Conservation (phyloP, 1,284 basidiomycete species). For the Cystobasidium slooffiae region DNA sequence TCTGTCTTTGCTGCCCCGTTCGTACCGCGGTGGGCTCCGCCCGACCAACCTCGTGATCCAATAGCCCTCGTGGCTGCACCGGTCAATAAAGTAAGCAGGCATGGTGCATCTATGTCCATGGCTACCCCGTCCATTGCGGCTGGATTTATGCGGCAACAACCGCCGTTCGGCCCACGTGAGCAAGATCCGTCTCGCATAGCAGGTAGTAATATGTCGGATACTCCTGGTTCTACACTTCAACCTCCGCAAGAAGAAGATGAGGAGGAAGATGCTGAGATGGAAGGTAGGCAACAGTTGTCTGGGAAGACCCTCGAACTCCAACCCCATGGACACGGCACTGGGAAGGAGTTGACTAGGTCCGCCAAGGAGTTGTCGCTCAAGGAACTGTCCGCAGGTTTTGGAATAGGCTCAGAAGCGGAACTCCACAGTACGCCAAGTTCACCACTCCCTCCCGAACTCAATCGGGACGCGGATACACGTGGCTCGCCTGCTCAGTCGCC, state of each 20-base stretch:
- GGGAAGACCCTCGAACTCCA: neutral
- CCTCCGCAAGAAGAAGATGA: constrained; percentile 11
- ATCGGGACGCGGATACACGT: neutral
- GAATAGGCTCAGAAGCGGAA: constrained; percentile 18
- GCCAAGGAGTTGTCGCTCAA: neutral
- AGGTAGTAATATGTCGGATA: neutral
- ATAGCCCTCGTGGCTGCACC: no score
- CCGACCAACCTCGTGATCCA: neutral
- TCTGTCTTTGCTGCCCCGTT: constrained; percentile 14
- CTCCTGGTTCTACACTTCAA: neutral
- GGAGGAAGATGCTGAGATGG: neutral
- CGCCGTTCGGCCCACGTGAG: constrained; percentile 16
- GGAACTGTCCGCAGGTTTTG: constrained; percentile 30
- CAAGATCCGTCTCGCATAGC: neutral
- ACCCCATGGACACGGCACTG: neutral
- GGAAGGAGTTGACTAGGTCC: neutral
- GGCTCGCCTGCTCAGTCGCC: neutral
- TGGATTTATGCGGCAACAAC: constrained; percentile 11
- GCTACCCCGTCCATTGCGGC: neutral
- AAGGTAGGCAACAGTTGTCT: neutral
- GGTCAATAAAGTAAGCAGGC: neutral
- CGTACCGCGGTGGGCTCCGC: neutral
- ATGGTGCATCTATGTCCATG: constrained; percentile 6
- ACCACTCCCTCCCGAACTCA: neutral
- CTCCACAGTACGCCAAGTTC: neutral